Percentiles rank a stretch among this genome's conserved stretches.
Evolutionary conservation across 768 basidiomycete species (phyloP).

Genomic region (Cubamyces lactineus): DNA sequence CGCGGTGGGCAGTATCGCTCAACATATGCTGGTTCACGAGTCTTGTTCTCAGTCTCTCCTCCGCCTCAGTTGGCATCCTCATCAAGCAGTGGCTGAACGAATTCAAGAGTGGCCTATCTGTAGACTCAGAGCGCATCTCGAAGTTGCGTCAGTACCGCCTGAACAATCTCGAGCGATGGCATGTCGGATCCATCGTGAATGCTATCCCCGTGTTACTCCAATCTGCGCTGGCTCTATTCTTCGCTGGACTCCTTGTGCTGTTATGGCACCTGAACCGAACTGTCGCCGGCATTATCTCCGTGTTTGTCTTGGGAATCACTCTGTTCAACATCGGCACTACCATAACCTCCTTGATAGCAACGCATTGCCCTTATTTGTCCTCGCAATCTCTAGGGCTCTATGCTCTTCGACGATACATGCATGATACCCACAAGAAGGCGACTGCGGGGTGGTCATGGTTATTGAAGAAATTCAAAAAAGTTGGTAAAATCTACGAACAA

Average conservation of each 20-base stretch:
- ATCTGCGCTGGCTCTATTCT: conserved; percentile 25
- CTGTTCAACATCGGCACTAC: not conserved
- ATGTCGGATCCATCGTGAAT: conserved; percentile 19
- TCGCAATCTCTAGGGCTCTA: not conserved
- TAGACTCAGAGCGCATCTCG: not conserved
- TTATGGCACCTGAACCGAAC: conserved; percentile 17
- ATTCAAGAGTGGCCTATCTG: not conserved
- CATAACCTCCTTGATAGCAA: not conserved
- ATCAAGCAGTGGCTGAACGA: conserved; percentile 35
- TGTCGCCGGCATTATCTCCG: conserved; percentile 8
- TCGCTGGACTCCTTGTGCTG: conserved; percentile 24
- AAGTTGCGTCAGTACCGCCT: conserved; percentile 26
- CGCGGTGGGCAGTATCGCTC: conserved; percentile 17
- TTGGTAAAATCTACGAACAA: too few relatives aligned
- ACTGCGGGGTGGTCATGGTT: too few relatives aligned
- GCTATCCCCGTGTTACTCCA: conserved; percentile 28
- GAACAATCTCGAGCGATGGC: conserved; percentile 24
- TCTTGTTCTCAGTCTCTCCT: conserved; percentile 30
- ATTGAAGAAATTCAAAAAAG: too few relatives aligned
- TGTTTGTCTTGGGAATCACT: not conserved
- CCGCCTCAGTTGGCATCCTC: conserved; percentile 33
- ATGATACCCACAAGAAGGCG: too few relatives aligned
- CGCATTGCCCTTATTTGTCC: conserved; percentile 5
- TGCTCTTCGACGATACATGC: too few relatives aligned
- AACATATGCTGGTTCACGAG: conserved; percentile 33